Percentiles rank a stretch among this genome's conserved stretches.
Conservation (phyloP, 495 filamentous ascomycete genomes). For the Rusavskia elegans region DNA sequence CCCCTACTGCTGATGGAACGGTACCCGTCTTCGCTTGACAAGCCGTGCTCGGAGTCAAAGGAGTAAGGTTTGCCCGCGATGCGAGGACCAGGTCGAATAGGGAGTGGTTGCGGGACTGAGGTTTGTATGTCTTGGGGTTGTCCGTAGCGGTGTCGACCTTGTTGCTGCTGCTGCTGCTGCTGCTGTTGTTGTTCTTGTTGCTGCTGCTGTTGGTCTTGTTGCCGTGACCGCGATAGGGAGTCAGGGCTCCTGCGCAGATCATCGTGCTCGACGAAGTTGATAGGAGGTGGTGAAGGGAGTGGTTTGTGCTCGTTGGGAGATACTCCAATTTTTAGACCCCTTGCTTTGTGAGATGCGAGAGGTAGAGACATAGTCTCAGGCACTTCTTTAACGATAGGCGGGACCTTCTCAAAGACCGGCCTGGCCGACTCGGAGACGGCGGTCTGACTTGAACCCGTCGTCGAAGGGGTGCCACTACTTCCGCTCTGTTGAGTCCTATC, state of each 20-base stretch:
- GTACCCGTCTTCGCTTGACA: not conserved
- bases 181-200: not conserved
- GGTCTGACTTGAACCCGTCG: not conserved
- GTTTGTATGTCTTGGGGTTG: not conserved
- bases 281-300: not conserved
- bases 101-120: not conserved
- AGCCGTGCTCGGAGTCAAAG: conserved; percentile 5
- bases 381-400: not conserved
- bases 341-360: not conserved
- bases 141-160: not conserved
- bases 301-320: not conserved
- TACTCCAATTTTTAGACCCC: not conserved
- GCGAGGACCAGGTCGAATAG: conserved; percentile 3
- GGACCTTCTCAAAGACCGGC: not conserved
- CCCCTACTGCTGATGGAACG: not conserved
- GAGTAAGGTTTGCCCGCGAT: conserved; percentile 8
- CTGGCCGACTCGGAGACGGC: not conserved
- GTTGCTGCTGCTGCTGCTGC: too few relatives aligned
- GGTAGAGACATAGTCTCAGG: not conserved
- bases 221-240: not conserved
- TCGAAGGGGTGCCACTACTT: not conserved
- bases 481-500: not conserved
- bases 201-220: not conserved
- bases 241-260: not conserved
- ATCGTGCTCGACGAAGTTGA: not conserved